phyloP scores from a whole-genome alignment of 352 stramenopile species.

The Peronospora belbahrii region DNA sequence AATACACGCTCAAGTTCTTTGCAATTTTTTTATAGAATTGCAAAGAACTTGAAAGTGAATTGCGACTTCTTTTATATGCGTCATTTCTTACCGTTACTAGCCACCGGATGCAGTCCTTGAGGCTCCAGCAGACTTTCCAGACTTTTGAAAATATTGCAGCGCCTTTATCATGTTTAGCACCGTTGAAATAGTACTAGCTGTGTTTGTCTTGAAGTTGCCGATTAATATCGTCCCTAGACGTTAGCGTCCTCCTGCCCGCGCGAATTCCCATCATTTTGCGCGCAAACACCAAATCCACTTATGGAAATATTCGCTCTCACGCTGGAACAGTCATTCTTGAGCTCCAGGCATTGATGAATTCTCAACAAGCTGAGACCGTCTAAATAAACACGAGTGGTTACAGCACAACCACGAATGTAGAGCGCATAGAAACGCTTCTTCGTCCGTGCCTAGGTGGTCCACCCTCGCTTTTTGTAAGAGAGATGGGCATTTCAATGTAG shows the following conservation, averaged over 20 bases:
- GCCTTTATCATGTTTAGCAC: conserved; percentile 45
- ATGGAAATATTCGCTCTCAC: conserved; percentile 26
- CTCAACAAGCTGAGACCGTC: conserved; percentile 35
- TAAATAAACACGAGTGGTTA: too few species aligned
- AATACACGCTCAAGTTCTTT: too few species aligned
- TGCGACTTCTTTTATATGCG: too few species aligned
- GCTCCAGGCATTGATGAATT: conserved; percentile 38
- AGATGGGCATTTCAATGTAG: too few species aligned
- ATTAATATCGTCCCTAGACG: conserved; percentile 51
- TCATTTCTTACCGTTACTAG: too few species aligned
- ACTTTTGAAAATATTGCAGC: conserved; percentile 46
- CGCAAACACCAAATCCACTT: conserved; percentile 43
- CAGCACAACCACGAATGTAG: too few species aligned
- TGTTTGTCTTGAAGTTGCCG: conserved; percentile 55
- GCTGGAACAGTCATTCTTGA: conserved; percentile 36
- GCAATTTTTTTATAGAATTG: too few species aligned
- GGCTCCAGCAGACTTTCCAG: conserved; percentile 47
- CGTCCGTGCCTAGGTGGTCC: too few species aligned
- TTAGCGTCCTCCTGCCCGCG: conserved; percentile 32
- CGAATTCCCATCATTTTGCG: conserved; percentile 36
- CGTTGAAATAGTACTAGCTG: conserved; percentile 41
- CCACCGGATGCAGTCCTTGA: conserved; percentile 46
- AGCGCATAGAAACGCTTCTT: too few species aligned
- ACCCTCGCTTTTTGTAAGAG: too few species aligned
- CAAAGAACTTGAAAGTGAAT: too few species aligned